Evolutionary conservation across 768 basidiomycete genomes (phyloP), one percentile per base, ranked within the genome.

Genomic region (Panaeolus cyanescens): DNA sequence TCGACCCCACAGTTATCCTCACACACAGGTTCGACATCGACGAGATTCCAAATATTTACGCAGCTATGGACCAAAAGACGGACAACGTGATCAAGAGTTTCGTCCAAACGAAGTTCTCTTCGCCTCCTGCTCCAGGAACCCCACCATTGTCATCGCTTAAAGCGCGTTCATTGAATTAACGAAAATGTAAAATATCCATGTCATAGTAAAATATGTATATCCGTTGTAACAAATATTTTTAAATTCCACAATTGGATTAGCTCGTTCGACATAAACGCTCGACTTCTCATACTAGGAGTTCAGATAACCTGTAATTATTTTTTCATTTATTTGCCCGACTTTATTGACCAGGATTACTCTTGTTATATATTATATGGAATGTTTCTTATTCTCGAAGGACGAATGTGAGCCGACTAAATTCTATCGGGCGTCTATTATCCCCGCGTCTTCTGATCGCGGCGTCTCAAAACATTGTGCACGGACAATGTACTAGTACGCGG

Each of bases 41-140:
- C 30, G 89, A 92, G 62, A 80, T 85, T 78, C 78, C 82, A 6
- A 80, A 83, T 61, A 75, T 91, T 1, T 92, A 92, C 70, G 72
- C 70, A 8, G 83, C 84, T 3, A 90, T 92, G 65, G 87, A 91
- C 70, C 78, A 82, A 60, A 80, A 85, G 19, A 33, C 68, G 34
- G 67, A 62, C 7, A 88, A 89, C 3, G 83, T 91, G 6, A 78
- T 85, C 70, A 91, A 91, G 72, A 89, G 90, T 1, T 92, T 92
- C 65, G 87, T 93, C 5, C 79, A 90, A 75, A 92, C 91, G 15
- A 77, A 83, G 67, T 84, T 83, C 64, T 79, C 79, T 0, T 61
- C 74, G 59, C 63, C 66, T 2, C 83, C 86, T 0, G 75, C 77
- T 9, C 65, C 75, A 5, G 85, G 84, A 0, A 83, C 81, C 72